Percentiles rank a stretch among this genome's conserved stretches.
Conservation (phyloP, 2,329 filamentous ascomycete genomes). For the Ophiocordyceps robertsii region DNA sequence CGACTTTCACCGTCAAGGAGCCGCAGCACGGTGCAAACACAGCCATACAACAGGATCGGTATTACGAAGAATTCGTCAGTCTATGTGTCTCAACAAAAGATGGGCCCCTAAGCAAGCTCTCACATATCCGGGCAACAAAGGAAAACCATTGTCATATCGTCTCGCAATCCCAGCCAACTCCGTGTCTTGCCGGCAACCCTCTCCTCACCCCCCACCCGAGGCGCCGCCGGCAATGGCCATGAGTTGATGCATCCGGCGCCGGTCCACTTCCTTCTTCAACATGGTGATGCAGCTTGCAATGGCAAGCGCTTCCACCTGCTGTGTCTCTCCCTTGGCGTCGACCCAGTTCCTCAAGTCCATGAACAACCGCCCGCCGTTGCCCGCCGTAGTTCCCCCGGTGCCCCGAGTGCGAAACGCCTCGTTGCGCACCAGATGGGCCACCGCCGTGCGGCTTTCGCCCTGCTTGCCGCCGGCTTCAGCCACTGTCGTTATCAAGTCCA, state of each 20-base stretch:
- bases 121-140: no score
- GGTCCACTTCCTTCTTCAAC: slow-evolving; percentile 53
- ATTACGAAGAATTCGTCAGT: no score
- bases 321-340: slow-evolving; percentile 16
- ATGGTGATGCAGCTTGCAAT: slow-evolving; percentile 45
- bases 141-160: background rate
- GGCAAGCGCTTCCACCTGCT: slow-evolving; percentile 33
- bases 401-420: slow-evolving; percentile 24
- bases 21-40: no score
- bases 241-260: slow-evolving; percentile 37
- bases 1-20: no score
- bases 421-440: slow-evolving; percentile 31
- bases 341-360: slow-evolving; percentile 25
- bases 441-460: slow-evolving; percentile 15
- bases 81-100: no score
- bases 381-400: slow-evolving; percentile 23
- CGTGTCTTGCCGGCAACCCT: background rate
- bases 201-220: slow-evolving; percentile 5
- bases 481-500: slow-evolving; percentile 31
- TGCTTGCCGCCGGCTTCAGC: slow-evolving; percentile 13
- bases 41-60: no score
- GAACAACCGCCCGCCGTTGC: slow-evolving; percentile 36
- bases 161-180: background rate
- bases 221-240: slow-evolving; percentile 25
- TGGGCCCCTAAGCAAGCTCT: no score